Percentiles rank a stretch among this genome's conserved stretches.
Conservation (phyloP, 2,329 filamentous ascomycete species). For the Diaporthe sp. region DNA sequence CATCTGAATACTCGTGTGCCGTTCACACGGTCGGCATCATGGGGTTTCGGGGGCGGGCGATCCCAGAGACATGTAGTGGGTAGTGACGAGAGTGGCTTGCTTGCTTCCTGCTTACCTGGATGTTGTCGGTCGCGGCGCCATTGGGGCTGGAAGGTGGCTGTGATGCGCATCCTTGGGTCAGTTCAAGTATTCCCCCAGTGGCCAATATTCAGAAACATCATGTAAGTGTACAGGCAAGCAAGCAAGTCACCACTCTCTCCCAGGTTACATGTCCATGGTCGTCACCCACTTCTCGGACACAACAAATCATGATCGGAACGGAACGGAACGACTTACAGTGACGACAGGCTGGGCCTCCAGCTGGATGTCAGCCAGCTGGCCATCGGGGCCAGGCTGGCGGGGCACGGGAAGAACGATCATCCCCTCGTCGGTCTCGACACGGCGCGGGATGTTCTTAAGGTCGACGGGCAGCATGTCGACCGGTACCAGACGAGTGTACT, state of each 20-base stretch:
- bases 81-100: slow-evolving; percentile 36
- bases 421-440: slow-evolving; percentile 55
- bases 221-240: neutral
- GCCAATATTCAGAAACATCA: neutral
- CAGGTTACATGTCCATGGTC: neutral
- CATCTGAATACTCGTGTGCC: neutral
- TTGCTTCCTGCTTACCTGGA: slow-evolving; percentile 36
- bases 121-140: slow-evolving; percentile 27
- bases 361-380: slow-evolving; percentile 55
- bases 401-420: slow-evolving; percentile 64
- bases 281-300: neutral
- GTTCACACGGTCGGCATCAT: neutral
- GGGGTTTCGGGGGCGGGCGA: neutral
- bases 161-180: slow-evolving; percentile 18
- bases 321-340: slow-evolving; percentile 54
- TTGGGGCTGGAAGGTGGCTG: slow-evolving; percentile 39
- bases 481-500: slow-evolving; percentile 67
- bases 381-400: slow-evolving; percentile 53
- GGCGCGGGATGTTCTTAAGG: slow-evolving; percentile 58
- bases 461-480: slow-evolving; percentile 65
- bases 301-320: neutral
- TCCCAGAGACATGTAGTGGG: slow-evolving; percentile 39
- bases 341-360: slow-evolving; percentile 48
- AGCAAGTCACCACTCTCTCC: slow-evolving; percentile 17
- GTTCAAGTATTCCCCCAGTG: neutral